Percentiles rank a stretch among this genome's conserved stretches.
phyloP scores from a whole-genome alignment of 2,329 filamentous ascomycete genomes.

The Neospermospora avenae region DNA sequence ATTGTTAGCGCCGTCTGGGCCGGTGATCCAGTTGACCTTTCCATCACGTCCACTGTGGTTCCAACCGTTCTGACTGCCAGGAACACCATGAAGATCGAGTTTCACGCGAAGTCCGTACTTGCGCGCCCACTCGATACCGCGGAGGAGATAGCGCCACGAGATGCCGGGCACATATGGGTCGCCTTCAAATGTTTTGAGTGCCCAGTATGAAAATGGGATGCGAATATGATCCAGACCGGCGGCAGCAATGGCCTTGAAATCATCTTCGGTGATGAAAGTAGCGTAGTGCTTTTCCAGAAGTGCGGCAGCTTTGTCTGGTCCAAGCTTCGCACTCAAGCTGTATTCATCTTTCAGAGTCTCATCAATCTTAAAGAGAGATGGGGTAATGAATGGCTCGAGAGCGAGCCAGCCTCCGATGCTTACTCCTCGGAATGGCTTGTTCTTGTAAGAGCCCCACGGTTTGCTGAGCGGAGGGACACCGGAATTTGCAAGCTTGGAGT shows the following conservation, averaged over 20 bases:
- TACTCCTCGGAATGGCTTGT: slow-evolving; percentile 78
- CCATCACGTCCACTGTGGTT: slow-evolving; percentile 90
- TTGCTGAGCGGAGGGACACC: slow-evolving; percentile 76
- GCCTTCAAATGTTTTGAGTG: slow-evolving; percentile 74
- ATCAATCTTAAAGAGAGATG: slow-evolving; percentile 76
- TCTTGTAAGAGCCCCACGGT: slow-evolving; percentile 71
- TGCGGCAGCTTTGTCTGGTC: slow-evolving; percentile 55
- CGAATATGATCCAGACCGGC: slow-evolving; percentile 96
- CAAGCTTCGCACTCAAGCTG: slow-evolving; percentile 70
- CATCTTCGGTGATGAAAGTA: slow-evolving; percentile 78
- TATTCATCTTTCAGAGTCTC: slow-evolving; percentile 68
- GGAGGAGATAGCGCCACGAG: slow-evolving; percentile 88
- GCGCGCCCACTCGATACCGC: slow-evolving; percentile 88
- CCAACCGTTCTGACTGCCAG: slow-evolving; percentile 95
- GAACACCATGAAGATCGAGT: slow-evolving; percentile 86
- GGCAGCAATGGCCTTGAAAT: slow-evolving; percentile 76
- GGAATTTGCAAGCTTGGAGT: slow-evolving; percentile 72
- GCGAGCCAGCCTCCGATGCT: slow-evolving; percentile 94
- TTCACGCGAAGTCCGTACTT: slow-evolving; percentile 91
- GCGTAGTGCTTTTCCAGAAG: slow-evolving; percentile 90
- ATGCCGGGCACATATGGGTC: slow-evolving; percentile 86
- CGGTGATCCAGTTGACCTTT: slow-evolving; percentile 81
- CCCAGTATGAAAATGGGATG: slow-evolving; percentile 95
- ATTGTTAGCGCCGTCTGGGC: slow-evolving; percentile 75
- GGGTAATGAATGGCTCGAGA: slow-evolving; percentile 91